Evolutionary conservation across 106 monocot species (phyloP).

Genomic region (Dioscorea dumetorum): DNA sequence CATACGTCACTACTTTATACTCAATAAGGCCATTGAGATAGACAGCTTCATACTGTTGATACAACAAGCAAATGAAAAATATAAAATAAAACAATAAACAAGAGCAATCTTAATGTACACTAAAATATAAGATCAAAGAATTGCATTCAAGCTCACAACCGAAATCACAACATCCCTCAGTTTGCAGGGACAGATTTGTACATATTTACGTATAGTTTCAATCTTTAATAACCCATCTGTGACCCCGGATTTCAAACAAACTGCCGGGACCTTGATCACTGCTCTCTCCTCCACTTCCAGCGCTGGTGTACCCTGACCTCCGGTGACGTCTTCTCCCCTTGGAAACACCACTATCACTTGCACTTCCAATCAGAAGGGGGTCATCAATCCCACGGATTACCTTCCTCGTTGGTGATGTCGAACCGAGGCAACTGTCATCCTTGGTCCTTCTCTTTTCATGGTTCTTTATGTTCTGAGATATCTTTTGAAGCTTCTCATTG

Average conservation of each 20-base stretch:
- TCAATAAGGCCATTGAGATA: too few species aligned
- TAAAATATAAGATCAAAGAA: too few species aligned
- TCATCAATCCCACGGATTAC: constrained; percentile 84
- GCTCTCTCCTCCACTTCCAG: constrained; percentile 81
- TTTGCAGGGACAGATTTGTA: too few species aligned
- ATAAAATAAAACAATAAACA: too few species aligned
- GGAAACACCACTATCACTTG: constrained; percentile 36
- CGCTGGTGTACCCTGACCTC: constrained; percentile 65
- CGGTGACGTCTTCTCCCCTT: constrained; percentile 34
- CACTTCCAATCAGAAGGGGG: constrained; percentile 59
- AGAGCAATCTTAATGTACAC: too few species aligned
- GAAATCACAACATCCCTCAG: too few species aligned
- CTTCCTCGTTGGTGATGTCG: constrained; percentile 34
- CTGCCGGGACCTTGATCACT: constrained; percentile 62
- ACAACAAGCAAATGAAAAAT: too few species aligned
- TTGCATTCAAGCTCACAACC: too few species aligned
- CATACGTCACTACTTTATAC: too few species aligned
- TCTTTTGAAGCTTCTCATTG: constrained; percentile 88
- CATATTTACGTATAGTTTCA: constrained; percentile 6
- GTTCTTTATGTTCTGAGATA: constrained; percentile 87
- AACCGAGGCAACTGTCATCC: constrained; percentile 75
- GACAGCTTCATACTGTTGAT: too few species aligned
- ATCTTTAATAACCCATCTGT: constrained; percentile 67
- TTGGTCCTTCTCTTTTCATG: constrained; percentile 66
- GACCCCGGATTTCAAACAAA: constrained; percentile 51